Percentiles rank a stretch among this genome's conserved stretches.
Evolutionary conservation across 345 rosid genomes (phyloP).

Genomic region (Salix udensis): DNA sequence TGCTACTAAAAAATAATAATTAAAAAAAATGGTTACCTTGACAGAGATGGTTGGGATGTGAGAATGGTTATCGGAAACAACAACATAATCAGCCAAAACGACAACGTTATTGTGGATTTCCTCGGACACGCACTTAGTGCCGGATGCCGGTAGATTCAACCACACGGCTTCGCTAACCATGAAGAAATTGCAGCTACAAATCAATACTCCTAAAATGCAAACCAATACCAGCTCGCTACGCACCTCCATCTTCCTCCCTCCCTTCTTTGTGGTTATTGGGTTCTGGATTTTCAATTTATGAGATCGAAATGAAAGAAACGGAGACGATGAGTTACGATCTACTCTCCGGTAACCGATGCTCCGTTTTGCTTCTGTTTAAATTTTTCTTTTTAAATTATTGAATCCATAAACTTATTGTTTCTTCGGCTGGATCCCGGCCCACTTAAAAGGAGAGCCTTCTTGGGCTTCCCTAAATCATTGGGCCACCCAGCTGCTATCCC

Average conservation of each 20-base stretch:
- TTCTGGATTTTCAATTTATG: not conserved
- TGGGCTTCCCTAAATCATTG: not conserved
- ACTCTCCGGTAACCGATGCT: not conserved
- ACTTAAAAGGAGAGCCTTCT: not conserved
- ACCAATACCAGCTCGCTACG: slow-evolving; percentile 10
- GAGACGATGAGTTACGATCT: not conserved
- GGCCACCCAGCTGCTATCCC: not conserved
- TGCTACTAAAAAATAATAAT: no score
- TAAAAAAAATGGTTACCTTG: slow-evolving; percentile 43
- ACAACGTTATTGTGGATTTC: slow-evolving; percentile 75
- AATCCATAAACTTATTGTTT: no score
- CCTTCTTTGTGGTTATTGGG: not conserved
- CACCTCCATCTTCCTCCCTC: not conserved
- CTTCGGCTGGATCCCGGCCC: not conserved
- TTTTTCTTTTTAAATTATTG: not conserved
- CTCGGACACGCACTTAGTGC: slow-evolving; percentile 92
- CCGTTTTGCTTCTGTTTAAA: not conserved
- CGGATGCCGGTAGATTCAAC: slow-evolving; percentile 60
- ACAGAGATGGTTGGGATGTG: slow-evolving; percentile 52
- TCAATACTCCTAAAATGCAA: slow-evolving; percentile 4
- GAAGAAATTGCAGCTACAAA: not conserved
- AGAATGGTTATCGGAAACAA: slow-evolving; percentile 54
- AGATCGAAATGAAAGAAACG: not conserved
- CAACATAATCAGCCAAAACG: slow-evolving; percentile 76
- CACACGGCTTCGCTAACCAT: slow-evolving; percentile 50